Percentiles rank a stretch among this genome's conserved stretches.
Conservation (phyloP, 2,329 filamentous ascomycete genomes). For the Arthrobotrys sphaeroides region DNA sequence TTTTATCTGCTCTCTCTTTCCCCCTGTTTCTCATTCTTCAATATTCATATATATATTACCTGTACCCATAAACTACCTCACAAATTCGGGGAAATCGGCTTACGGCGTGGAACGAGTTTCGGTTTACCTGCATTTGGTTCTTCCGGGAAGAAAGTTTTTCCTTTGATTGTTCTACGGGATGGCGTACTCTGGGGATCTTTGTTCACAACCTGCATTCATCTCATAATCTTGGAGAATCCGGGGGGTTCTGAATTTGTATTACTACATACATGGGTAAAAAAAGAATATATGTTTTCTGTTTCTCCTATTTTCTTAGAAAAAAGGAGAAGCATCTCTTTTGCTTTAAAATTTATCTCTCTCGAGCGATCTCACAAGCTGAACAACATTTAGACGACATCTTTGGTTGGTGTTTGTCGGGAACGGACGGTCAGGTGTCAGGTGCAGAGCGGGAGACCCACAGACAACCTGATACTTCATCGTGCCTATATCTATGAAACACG, state of each 20-base stretch:
- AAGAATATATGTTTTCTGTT: conserved; percentile 7
- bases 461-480: conserved; percentile 14
- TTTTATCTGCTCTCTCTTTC: background rate
- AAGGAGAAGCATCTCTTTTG: background rate
- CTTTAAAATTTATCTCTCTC: background rate
- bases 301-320: background rate
- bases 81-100: conserved; percentile 11
- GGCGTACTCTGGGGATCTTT: conserved; percentile 5
- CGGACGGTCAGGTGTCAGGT: conserved; percentile 20
- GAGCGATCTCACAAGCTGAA: no score
- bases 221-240: conserved; percentile 17
- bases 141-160: conserved; percentile 27
- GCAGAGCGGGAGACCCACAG: background rate
- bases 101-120: conserved; percentile 11
- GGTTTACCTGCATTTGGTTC: conserved; percentile 18
- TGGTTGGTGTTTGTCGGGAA: background rate
- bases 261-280: conserved; percentile 28
- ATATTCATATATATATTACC: conserved; percentile 17
- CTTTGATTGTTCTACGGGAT: conserved; percentile 1
- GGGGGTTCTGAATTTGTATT: conserved; percentile 35
- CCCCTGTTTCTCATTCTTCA: background rate
- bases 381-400: no score
- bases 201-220: conserved; percentile 15
- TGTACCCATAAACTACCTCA: conserved; percentile 38
- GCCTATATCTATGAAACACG: background rate